Evolutionary conservation across 495 filamentous ascomycete genomes (phyloP), one percentile per base, ranked within the genome.

Genomic region (Penicillium atrosanguineum): DNA sequence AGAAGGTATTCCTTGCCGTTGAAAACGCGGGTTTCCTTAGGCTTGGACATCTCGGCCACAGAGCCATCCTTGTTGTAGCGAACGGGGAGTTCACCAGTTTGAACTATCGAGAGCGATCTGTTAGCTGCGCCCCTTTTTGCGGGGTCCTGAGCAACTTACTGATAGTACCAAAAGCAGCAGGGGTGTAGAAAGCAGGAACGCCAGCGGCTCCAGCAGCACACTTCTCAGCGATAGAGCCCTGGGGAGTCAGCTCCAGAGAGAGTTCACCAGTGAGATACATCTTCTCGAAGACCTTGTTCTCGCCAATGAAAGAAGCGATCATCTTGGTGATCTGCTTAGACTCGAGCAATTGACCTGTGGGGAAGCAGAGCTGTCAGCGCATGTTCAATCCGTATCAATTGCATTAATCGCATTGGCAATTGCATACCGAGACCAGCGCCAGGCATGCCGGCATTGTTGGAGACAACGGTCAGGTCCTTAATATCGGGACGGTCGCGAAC

Each of bases 151-250:
- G 37, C 1, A 16, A 53, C 63, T 38, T 46, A 69, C 69, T 83
- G 19, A 90, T 85, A 11, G 90, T 95, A 52, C 88, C 88, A 68
- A 88, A 86, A 51, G 84, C 91, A 7, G 91, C 89, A 15, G 91
- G 91, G 1, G 91, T 95, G 65, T 90, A 96, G 71, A 96, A 96
- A 31, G 91, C 91, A 14, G 91, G 91, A 45, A 96, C 83, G 31
- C 91, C 91, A 57, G 87, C 86, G 18, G 90, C 91, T 56, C 89
- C 91, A 46, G 88, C 85, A 40, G 88, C 80, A 68, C 89, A 92
- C 43, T 90, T 81, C 70, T 96, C 91, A 36, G 91, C 91, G 53
- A 96, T 80, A 18, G 87, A 92, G 44, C 91, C 91, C 64, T 96
- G 91, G 0, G 91, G 91, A 12, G 88, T 91, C 36, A 96, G 80